These are phyloP conservation scores for Fusarium chaquense DNA, from an alignment of 2,329 filamentous ascomycete genomes.

Conservation along the genomic window DNA sequence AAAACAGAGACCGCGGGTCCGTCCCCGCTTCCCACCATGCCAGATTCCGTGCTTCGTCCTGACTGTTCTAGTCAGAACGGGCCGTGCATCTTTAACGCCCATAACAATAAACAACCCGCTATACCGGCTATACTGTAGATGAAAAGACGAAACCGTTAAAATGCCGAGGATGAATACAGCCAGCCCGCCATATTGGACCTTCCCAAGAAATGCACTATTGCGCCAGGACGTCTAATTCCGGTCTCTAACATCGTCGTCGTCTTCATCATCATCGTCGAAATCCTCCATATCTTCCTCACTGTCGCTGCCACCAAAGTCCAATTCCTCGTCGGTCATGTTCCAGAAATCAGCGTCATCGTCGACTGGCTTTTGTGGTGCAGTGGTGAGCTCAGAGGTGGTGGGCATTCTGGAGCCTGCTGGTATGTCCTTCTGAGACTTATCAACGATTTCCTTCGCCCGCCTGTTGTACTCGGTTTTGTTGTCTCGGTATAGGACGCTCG, in stretches of 20 bases:
- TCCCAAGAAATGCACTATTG: not conserved
- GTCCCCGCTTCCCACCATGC: conserved; percentile 28
- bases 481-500: conserved; percentile 86
- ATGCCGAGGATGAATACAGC: conserved; percentile 3
- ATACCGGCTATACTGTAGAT: conserved; percentile 36
- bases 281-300: conserved; percentile 73
- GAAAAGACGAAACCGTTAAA: conserved; percentile 32
- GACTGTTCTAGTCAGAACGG: conserved; percentile 30
- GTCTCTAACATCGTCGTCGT: conserved; percentile 61
- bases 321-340: conserved; percentile 80
- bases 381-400: conserved; percentile 72
- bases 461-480: conserved; percentile 75
- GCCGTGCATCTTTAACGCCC: conserved; percentile 40
- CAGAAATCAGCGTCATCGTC: conserved; percentile 86
- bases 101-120: conserved; percentile 41
- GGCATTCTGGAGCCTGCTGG: conserved; percentile 86
- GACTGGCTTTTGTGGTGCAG: conserved; percentile 68
- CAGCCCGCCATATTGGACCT: not conserved
- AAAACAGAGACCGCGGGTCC: conserved; percentile 26
- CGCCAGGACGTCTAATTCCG: conserved; percentile 32
- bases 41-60: conserved; percentile 5
- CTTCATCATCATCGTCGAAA: conserved; percentile 66
- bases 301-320: conserved; percentile 83
- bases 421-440: conserved; percentile 81
- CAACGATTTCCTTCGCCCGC: conserved; percentile 76